These are phyloP conservation scores for Aphanomyces astaci DNA, from an alignment of 352 stramenopile species.

Conservation along the genomic window DNA sequence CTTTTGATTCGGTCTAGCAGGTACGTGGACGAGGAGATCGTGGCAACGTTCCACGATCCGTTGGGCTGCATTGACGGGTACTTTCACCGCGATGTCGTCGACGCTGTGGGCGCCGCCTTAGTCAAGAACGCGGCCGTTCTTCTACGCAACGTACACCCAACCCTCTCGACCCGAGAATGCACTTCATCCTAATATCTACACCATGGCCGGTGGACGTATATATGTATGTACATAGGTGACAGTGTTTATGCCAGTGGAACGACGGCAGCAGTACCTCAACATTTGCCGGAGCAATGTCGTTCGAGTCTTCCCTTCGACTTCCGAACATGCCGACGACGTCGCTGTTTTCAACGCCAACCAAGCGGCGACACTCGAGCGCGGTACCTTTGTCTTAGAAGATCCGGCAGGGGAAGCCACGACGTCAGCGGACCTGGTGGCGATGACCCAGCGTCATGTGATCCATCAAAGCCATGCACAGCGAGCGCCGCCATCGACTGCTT, in stretches of 20 bases:
- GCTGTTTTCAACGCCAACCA: slow-evolving; percentile 40
- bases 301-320: slow-evolving; percentile 37
- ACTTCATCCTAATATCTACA: too few relatives aligned
- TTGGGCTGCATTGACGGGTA: slow-evolving; percentile 71
- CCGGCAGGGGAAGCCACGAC: slow-evolving; percentile 36
- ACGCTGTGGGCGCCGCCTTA: slow-evolving; percentile 53
- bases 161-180: too few relatives aligned
- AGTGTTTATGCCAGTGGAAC: slow-evolving; percentile 20
- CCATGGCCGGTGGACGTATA: too few relatives aligned
- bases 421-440: slow-evolving; percentile 60
- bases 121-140: slow-evolving; percentile 40
- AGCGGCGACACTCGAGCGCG: slow-evolving; percentile 24
- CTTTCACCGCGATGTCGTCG: slow-evolving; percentile 71
- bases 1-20: slow-evolving; percentile 69
- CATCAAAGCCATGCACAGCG: slow-evolving; percentile 29
- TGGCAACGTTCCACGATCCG: slow-evolving; percentile 67
- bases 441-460: slow-evolving; percentile 73
- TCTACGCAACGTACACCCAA: slow-evolving; percentile 62
- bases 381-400: slow-evolving; percentile 17
- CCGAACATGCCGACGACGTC: slow-evolving; percentile 32
- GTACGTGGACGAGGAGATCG: slow-evolving; percentile 79
- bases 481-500: neutral
- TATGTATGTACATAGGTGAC: too few relatives aligned
- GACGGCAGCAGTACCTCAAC: slow-evolving; percentile 45
- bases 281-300: slow-evolving; percentile 58